Base-by-base conservation (phyloP, 768 basidiomycete species). In the Wakefieldia striispora region DNA sequence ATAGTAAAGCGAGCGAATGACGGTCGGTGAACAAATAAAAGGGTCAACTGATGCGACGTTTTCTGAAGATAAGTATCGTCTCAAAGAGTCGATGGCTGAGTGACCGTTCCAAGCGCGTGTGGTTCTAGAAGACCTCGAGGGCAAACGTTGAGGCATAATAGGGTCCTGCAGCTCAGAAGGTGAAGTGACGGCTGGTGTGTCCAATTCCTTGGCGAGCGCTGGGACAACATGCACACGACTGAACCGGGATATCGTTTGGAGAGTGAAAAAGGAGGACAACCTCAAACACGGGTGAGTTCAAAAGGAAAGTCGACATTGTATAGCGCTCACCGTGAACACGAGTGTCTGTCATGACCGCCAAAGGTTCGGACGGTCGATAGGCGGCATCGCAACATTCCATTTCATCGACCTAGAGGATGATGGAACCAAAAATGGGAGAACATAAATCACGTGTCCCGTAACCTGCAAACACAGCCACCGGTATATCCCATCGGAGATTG, bases 351-450 rank as follows among this genome's bases (percentile, higher is more conserved):
- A 58, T 63, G 70, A 61, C 64, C 64, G 68, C 72, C 72, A 70
- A 66, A 49, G 45, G 61, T 56, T 70, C 67, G 75, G 75, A 80
- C 72, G 76, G 75, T 73, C 65, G 74, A 72, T 72, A 71, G 71
- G 68, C 72, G 73, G 70, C 85, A 85, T 85, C 82, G 82, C 83
- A 77, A 86, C 86, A 88, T 88, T 84, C 84, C 84, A 88, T 86
- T 77, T 76, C 82, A 78, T 66, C 23, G 33, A 23, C 13, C 27
- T 24, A 12, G 2, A 40, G 23, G 40, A 29, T 14, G 17, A 5
- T 16, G 5, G 16, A 26, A 24, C 7, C 40, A 4, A 21, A 50
- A 35, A 47, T 33, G 6, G 14, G 21, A 31, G 34, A 47, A 43
- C 13, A 45, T 20, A 3, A 1, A 36, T 60, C 60, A 55, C 56